Percentiles rank a stretch among this genome's conserved stretches.
Evolutionary conservation across 345 rosid species (phyloP).

Genomic region (Geranium brycei): DNA sequence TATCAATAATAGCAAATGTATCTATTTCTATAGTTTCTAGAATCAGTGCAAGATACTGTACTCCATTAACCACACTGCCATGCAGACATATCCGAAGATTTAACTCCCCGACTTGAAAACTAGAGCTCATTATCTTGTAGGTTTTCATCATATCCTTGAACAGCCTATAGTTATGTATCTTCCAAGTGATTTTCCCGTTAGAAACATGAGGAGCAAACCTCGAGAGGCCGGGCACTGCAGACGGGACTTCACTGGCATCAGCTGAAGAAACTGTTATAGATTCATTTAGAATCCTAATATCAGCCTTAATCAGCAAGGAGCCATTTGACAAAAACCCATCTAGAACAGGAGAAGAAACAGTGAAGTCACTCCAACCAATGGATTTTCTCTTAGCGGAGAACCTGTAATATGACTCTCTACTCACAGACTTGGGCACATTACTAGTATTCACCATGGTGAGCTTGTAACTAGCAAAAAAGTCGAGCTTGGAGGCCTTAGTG

Average conservation of each 20-base stretch:
- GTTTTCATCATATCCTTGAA: constrained; percentile 9
- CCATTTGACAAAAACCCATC: constrained; percentile 8
- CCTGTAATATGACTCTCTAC: constrained; percentile 1
- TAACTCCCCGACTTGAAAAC: constrained; percentile 9
- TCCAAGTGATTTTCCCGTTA: constrained; percentile 13
- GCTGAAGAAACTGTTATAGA: not conserved
- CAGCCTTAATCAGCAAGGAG: constrained; percentile 1
- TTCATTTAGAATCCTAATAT: constrained; percentile 6
- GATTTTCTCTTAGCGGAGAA: constrained; percentile 8
- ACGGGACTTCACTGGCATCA: not conserved
- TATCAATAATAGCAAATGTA: not conserved
- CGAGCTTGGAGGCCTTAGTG: constrained; percentile 1
- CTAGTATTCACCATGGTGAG: constrained; percentile 3
- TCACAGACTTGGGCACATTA: constrained; percentile 1
- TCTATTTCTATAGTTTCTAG: constrained; percentile 9
- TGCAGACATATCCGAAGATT: constrained; percentile 6
- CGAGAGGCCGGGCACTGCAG: not conserved
- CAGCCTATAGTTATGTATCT: constrained; percentile 5
- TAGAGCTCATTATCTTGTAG: constrained; percentile 8
- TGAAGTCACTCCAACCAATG: constrained; percentile 8
- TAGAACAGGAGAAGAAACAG: not conserved
- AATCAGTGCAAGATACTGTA: constrained; percentile 5
- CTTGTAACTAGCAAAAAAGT: constrained; percentile 5
- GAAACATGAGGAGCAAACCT: not conserved
- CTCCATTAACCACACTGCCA: constrained; percentile 3